Percentiles rank a stretch among this genome's conserved stretches.
Evolutionary conservation across 495 filamentous ascomycete species (phyloP).

Genomic region (Podospora pseudoanserina): DNA sequence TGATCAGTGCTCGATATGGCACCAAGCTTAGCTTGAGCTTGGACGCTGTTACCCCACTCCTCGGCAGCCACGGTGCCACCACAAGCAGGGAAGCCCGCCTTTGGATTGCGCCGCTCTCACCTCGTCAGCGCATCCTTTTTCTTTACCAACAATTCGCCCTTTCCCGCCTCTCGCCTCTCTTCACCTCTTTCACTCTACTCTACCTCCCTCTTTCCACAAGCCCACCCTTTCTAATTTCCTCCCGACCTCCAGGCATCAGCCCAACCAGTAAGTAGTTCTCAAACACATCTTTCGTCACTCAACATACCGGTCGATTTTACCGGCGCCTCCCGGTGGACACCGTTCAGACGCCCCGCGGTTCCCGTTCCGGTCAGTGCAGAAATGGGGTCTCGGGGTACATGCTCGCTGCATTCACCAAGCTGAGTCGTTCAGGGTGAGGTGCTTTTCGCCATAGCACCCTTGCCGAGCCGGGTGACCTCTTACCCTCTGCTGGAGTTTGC

Average conservation of each 20-base stretch:
- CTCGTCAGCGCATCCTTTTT: neutral
- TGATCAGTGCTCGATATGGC: neutral
- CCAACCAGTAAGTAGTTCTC: neutral
- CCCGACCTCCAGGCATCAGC: neutral
- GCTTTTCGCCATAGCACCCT: constrained; percentile 9
- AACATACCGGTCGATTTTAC: neutral
- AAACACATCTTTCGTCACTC: neutral
- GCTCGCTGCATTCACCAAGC: neutral
- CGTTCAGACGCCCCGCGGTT: neutral
- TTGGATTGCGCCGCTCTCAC: neutral
- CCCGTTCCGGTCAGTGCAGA: constrained; percentile 5
- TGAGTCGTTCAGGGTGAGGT: constrained; percentile 6
- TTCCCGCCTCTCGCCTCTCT: neutral
- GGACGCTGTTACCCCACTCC: neutral
- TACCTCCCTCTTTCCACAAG: neutral
- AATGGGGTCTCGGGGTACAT: neutral
- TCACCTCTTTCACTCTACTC: neutral
- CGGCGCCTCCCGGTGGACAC: neutral
- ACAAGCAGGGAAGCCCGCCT: neutral
- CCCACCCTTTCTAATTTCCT: neutral
- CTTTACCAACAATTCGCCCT: neutral
- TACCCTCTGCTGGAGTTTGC: neutral
- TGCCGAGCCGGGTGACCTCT: constrained; percentile 8
- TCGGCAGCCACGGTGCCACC: neutral
- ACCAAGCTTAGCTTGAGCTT: constrained; percentile 4